Percentiles rank a stretch among this genome's conserved stretches.
Conservation (phyloP, 169 alveolate genomes). For the Cystoisospora suis region DNA sequence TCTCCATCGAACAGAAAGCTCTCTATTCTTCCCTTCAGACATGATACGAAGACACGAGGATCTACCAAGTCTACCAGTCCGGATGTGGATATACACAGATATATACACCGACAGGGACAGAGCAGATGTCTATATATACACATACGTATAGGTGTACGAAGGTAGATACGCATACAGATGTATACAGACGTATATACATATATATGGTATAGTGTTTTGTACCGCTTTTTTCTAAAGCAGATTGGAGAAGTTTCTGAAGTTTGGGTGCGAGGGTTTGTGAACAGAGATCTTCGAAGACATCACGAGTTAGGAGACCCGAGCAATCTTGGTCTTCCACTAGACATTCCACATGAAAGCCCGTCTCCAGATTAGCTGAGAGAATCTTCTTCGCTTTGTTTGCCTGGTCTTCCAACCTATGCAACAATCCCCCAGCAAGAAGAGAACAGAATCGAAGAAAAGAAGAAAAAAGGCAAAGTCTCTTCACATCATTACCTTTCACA, state of each 20-base stretch:
- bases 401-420: slow-evolving; percentile 90
- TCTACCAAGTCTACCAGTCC: neutral
- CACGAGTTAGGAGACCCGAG: slow-evolving; percentile 82
- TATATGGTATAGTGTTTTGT: neutral
- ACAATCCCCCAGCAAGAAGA: neutral
- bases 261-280: neutral
- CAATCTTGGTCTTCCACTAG: slow-evolving; percentile 95
- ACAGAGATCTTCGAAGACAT: slow-evolving; percentile 75
- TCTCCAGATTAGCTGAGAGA: slow-evolving; percentile 95
- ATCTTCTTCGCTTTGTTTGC: slow-evolving; percentile 94
- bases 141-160: neutral
- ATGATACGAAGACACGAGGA: no score
- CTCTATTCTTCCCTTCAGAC: no score
- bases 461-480: no score
- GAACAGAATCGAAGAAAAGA: no score
- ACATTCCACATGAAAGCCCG: slow-evolving; percentile 91
- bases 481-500: no score
- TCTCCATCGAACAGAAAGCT: no score
- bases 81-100: neutral
- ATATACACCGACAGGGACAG: neutral
- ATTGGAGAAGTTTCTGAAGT: slow-evolving; percentile 37
- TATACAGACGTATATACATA: neutral
- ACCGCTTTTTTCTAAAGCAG: slow-evolving; percentile 41
- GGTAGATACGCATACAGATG: neutral
- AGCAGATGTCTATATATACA: neutral